Conservation (phyloP, 2,329 filamentous ascomycete genomes). For the Ophiostoma novo-ulmi region DNA sequence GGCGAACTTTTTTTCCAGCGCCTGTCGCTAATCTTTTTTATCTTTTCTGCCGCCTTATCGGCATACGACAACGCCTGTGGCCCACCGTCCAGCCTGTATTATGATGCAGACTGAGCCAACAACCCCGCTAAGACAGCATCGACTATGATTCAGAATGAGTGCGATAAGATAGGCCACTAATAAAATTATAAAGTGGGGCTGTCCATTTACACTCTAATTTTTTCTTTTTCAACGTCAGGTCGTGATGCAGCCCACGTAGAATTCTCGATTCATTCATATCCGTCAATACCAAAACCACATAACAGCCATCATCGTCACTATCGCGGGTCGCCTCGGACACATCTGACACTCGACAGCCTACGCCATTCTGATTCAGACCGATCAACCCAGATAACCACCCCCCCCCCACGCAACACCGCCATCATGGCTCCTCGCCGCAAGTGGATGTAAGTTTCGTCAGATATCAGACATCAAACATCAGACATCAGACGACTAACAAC, state of each 20-base stretch:
- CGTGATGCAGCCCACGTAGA: slow-evolving; percentile 6
- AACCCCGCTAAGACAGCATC: background rate
- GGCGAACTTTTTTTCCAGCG: slow-evolving; percentile 31
- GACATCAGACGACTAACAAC: background rate
- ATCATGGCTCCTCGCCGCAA: slow-evolving; percentile 27
- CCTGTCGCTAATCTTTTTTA: background rate
- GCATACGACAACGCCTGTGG: background rate
- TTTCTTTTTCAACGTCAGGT: slow-evolving; percentile 12
- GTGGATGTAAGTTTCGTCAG: slow-evolving; percentile 36
- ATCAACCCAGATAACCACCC: background rate
- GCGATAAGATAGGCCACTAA: slow-evolving; percentile 24
- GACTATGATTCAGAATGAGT: slow-evolving; percentile 21
- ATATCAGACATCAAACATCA: background rate
- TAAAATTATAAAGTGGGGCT: slow-evolving; percentile 19
- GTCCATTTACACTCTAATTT: slow-evolving; percentile 3
- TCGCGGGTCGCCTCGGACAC: background rate
- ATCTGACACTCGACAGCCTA: background rate
- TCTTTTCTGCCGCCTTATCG: slow-evolving; percentile 13
- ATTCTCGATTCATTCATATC: background rate
- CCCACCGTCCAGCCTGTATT: background rate
- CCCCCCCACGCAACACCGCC: slow-evolving; percentile 3
- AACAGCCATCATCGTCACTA: background rate
- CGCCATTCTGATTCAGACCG: background rate
- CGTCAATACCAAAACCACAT: background rate
- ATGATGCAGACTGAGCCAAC: slow-evolving; percentile 1